Evolutionary conservation across 768 basidiomycete species (phyloP), one percentile per base, ranked within the genome.

Genomic region (Boletus vinaceobasis): DNA sequence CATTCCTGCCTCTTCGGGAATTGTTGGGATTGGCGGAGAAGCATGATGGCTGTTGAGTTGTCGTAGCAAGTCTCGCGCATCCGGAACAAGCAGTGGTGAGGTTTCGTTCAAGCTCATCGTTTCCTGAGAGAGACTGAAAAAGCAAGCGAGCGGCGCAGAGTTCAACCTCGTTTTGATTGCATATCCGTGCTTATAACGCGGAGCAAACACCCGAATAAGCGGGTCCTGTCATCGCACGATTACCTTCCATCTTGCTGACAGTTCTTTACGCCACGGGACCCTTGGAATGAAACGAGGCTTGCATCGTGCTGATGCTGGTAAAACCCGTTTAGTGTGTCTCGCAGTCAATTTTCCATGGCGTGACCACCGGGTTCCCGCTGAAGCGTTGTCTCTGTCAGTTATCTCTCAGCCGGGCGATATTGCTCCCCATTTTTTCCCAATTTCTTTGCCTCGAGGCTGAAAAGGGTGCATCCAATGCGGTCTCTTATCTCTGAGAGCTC

Each of bases 381-480:
- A 56, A 53, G 48, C 51, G n/a, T 29, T 52, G 43, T 52, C 32
- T 43, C 51, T 44, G 48, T 33, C 29, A 50, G 57, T 50, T 50
- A 49, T 58, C 47, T 50, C 40, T 57, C 48, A 36, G 52, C 37
- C 33, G 44, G 46, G 31, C 21, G 39, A 15, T 32, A 7, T 45
- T 35, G 10, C n/a, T 37, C 38, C 14, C 11, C 33, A 11, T 33
- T 4, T 10, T 36, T 50, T 53, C 26, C 49, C n/a, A 33, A 43
- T 50, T 32, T 15, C 29, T 43, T 27, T 56, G 71, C 79, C 79
- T 80, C 77, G 75, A 79, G 79, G 79, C 79, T 74, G 63, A 75
- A 77, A 76, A 27, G 0, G 40, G 45, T 31, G 13, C 10, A n/a
- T 40, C 29, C 42, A 53, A 26, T 45, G 39, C 27, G 55, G 33